Evolutionary conservation across 495 filamentous ascomycete species (phyloP).

Genomic region (Mycothermus thermophilus): DNA sequence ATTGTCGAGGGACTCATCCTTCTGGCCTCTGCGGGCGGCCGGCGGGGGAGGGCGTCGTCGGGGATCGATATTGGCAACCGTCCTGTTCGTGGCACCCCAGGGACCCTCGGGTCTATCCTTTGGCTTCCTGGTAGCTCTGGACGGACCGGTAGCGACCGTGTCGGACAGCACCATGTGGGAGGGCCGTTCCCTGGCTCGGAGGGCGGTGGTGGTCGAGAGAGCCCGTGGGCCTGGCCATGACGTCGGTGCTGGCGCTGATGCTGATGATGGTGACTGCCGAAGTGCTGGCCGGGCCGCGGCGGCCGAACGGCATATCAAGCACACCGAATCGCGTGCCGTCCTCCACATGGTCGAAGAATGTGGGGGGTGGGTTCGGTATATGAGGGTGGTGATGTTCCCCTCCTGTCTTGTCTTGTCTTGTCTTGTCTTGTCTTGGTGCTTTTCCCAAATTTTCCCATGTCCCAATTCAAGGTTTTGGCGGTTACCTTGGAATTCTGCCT

Average conservation of each 20-base stretch:
- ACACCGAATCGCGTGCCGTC: conserved; percentile 20
- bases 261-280: conserved; percentile 12
- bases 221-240: too few relatives aligned
- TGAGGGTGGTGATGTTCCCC: too few relatives aligned
- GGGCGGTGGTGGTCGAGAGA: conserved; percentile 22
- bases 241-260: too few relatives aligned
- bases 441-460: too few relatives aligned
- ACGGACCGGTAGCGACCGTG: conserved; percentile 41
- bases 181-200: conserved; percentile 31
- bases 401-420: too few relatives aligned
- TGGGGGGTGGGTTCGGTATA: too few relatives aligned
- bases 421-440: too few relatives aligned
- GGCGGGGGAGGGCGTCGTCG: conserved; percentile 18
- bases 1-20: conserved; percentile 24
- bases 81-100: conserved; percentile 70
- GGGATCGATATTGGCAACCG: conserved; percentile 40
- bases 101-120: conserved; percentile 41
- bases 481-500: too few relatives aligned
- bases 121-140: conserved; percentile 20
- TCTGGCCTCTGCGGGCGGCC: conserved; percentile 15
- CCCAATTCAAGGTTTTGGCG: too few relatives aligned
- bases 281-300: conserved; percentile 4
- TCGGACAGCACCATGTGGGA: conserved; percentile 74
- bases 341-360: conserved; percentile 17
- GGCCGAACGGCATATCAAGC: conserved; percentile 20